Evolutionary conservation across 1,284 basidiomycete genomes (phyloP), one percentile per base, ranked within the genome.

Genomic region (Volvariella surrecta): DNA sequence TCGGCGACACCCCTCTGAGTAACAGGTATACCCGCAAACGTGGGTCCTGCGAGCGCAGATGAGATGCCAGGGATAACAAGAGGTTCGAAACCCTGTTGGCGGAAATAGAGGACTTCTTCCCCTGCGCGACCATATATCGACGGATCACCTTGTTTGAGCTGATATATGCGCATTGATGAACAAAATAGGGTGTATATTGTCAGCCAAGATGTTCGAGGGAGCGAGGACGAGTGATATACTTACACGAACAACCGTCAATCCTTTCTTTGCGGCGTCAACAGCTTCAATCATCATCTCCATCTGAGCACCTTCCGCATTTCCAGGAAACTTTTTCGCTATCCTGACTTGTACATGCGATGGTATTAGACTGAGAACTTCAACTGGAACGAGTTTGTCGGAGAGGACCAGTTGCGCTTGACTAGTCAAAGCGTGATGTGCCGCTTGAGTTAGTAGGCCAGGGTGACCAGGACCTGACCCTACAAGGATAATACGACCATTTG

Each of bases 111-210:
- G 1, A 98, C 80, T 62, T 99, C 95, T 59, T 98, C 95, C 9
- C 93, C 93, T 0, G 88, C 89, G 17, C 95, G 80, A 2, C 91
- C 95, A 57, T 96, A 99, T 0, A 99, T 80, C 21, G 89, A 87
- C 1, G 95, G 95, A 60, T 98, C 95, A 20, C 95, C 95, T 70
- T 98, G 95, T 66, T 99, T 98, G 11, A 99, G 73, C 76, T 88
- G 43, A n/a, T 28, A 28, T 28, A 28, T 28, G 24, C 24, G 24
- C 24, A 28, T 28, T n/a, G n/a, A n/a, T n/a, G 39, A 39, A 49
- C 16, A 17, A 32, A 35, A 11, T 20, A 45, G 16, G 3, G 20
- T 7, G 37, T 45, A 4, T 28, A 28, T 28, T 28, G 24, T n/a
- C n/a, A n/a, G n/a, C 9, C 30, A 15, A 31, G 30, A 31, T 6